Evolutionary conservation across 306 rosid species (phyloP).

Genomic region (Cajanus cajan): DNA sequence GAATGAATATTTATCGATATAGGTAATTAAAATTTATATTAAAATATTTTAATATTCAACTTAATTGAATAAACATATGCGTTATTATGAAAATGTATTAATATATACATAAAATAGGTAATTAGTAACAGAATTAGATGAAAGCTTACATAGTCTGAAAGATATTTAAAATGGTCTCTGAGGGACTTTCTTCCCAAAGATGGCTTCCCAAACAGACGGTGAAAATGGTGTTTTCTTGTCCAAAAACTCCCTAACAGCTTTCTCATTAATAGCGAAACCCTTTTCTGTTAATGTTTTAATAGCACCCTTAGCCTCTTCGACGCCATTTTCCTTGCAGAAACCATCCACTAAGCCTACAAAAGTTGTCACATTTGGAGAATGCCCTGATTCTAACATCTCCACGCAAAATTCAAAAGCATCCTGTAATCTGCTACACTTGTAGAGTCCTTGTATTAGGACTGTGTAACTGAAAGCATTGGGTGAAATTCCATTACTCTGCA

Average conservation of each 20-base stretch:
- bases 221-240: constrained; percentile 68
- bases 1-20: no score
- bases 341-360: constrained; percentile 66
- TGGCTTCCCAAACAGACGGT: constrained; percentile 65
- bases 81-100: no score
- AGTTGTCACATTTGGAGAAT: constrained; percentile 72
- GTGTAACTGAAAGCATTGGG: constrained; percentile 83
- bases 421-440: constrained; percentile 45
- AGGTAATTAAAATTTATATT: no score
- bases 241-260: constrained; percentile 67
- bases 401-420: constrained; percentile 64
- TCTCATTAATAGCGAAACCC: constrained; percentile 67
- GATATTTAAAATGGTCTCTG: constrained; percentile 48
- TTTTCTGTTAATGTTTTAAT: constrained; percentile 60
- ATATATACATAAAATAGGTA: background rate
- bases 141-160: constrained; percentile 22
- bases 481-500: constrained; percentile 64
- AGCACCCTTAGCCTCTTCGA: constrained; percentile 59
- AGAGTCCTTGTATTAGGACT: constrained; percentile 72
- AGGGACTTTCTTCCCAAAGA: constrained; percentile 60
- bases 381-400: constrained; percentile 85
- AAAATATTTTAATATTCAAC: no score
- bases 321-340: constrained; percentile 60
- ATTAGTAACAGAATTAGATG: constrained; percentile 8
- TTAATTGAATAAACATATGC: no score